Conservation (phyloP, 768 basidiomycete genomes). For the Lyophyllum semitale region DNA sequence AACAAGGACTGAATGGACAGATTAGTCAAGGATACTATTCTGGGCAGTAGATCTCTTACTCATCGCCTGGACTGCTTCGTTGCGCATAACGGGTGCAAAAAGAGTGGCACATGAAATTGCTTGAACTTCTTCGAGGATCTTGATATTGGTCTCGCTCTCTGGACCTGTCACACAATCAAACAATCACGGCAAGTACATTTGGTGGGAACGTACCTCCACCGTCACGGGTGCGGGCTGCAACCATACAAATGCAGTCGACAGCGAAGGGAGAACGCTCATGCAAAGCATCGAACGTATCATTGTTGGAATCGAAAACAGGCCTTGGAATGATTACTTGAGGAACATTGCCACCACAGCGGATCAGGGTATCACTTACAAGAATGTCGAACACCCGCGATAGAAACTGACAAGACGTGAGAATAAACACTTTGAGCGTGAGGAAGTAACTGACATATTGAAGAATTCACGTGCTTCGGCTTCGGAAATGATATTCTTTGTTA, state of each 20-base stretch:
- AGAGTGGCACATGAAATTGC: conserved; percentile 82
- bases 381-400: conserved; percentile 91
- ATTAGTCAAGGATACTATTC: not conserved
- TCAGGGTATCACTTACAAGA: conserved; percentile 41
- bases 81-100: conserved; percentile 81
- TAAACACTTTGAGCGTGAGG: conserved; percentile 8
- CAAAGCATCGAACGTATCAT: conserved; percentile 86
- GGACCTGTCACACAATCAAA: conserved; percentile 46
- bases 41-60: conserved; percentile 49
- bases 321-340: conserved; percentile 24
- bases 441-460: conserved; percentile 71
- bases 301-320: conserved; percentile 79
- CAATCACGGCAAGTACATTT: not conserved
- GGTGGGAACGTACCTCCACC: conserved; percentile 68
- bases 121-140: conserved; percentile 84
- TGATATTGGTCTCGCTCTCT: conserved; percentile 70
- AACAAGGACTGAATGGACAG: conserved; percentile 63
- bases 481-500: conserved; percentile 79
- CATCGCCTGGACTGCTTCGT: conserved; percentile 93
- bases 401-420: conserved; percentile 53
- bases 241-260: conserved; percentile 91
- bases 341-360: conserved; percentile 20
- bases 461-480: conserved; percentile 85
- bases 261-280: conserved; percentile 92
- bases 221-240: conserved; percentile 87